A percentile compares a stretch with the other conserved stretches of the same genome.
Evolutionary conservation across 441 rosid genomes (phyloP).

Genomic region (Monsonia emarginata): DNA sequence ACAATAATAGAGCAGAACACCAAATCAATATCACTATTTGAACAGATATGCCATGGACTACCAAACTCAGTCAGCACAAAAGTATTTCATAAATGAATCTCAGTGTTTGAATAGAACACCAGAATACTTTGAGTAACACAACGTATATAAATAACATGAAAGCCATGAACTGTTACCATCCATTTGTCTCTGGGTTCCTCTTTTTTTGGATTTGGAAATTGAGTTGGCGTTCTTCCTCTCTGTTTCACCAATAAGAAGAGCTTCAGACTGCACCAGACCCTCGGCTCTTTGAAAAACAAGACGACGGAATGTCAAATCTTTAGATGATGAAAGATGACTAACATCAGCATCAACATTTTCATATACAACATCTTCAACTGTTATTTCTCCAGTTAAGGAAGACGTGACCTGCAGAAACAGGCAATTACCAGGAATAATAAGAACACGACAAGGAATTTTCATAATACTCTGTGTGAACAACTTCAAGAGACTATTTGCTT

Average conservation of each 20-base stretch:
- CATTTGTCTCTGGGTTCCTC: conserved; percentile 29
- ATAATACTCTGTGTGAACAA: too few relatives aligned
- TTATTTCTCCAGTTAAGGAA: conserved; percentile 54
- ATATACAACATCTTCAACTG: conserved; percentile 75
- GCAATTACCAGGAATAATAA: conserved; percentile 4
- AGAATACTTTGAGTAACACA: background rate
- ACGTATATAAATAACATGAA: background rate
- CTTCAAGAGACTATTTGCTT: too few relatives aligned
- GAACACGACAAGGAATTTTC: too few relatives aligned
- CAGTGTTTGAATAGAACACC: background rate
- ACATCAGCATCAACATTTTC: conserved; percentile 42
- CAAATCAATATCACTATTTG: background rate
- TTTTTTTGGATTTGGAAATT: conserved; percentile 42
- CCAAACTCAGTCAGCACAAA: background rate
- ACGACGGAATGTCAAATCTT: conserved; percentile 61
- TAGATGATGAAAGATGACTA: conserved; percentile 29
- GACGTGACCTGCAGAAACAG: conserved; percentile 49
- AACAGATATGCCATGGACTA: background rate
- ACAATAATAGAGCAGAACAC: background rate
- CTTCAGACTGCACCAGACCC: conserved; percentile 83
- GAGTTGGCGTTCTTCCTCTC: conserved; percentile 28
- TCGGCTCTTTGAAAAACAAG: conserved; percentile 75
- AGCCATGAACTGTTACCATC: conserved; percentile 32
- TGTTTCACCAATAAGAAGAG: conserved; percentile 41
- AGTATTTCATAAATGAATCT: conserved; percentile 2